Base-by-base conservation (phyloP, 306 rosid genomes). In the Vigna reflexopilosa region DNA sequence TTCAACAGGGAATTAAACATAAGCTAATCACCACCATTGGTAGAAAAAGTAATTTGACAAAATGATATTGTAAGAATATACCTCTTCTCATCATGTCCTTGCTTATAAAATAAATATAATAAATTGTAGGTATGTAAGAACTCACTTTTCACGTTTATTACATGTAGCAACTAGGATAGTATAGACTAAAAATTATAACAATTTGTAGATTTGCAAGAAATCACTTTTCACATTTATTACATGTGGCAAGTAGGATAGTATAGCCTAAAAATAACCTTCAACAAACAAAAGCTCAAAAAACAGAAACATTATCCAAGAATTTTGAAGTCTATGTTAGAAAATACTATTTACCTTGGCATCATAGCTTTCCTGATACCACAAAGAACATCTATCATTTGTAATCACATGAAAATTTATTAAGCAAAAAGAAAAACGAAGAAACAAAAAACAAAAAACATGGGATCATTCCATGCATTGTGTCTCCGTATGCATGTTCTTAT, bases 121-220 rank as follows among this genome's bases (percentile, higher is more conserved):
- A 30, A 34, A 11, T 32, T 36, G 7, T 36, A 73, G 70, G 80
- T 66, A 56, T n/a, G 58, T 24, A 57, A 9, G 36, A 55, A 32
- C 69, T 19, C 47, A 24, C 16, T 32, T 66, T 73, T 72, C 67
- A 80, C 56, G 44, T 20, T 65, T 14, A 44, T 4, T 47, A 14
- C 30, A 67, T 6, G 2, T 20, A 49, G 34, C 47, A 42, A 63
- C 38, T 51, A 40, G 24, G 34, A 61, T 63, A 49, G 51, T 62
- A 34, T 49, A 48, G 54, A 51, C 15, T 19, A 74, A 20, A 34
- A 74, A 32, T 16, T 26, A 26, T 26, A 26, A 26, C 2, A 26
- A 26, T 26, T 26, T 2, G 28, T 26, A 26, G 28, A 3, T 26
- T 2, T 2, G 28, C 3, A 26, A 26, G 28, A 26, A 2, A 26